A percentile compares a stretch with the other conserved stretches of the same genome.
These are phyloP conservation scores for Botrytis paeoniae DNA, from an alignment of 2,329 filamentous ascomycete species.

Conservation along the genomic window DNA sequence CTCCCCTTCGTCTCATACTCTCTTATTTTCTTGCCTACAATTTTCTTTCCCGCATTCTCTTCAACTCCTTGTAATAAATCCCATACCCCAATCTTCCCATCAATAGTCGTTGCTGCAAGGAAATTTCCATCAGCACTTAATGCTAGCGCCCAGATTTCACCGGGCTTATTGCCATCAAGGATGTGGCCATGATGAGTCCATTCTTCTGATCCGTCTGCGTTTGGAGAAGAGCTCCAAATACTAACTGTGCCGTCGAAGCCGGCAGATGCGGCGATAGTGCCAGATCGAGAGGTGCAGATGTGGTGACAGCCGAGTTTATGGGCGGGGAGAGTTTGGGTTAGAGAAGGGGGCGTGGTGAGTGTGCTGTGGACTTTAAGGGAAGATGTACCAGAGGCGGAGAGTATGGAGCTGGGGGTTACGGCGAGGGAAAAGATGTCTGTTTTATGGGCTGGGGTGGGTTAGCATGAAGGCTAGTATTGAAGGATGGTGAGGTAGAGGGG, in stretches of 20 bases:
- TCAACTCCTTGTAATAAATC: slow-evolving; percentile 45
- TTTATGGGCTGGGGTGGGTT: slow-evolving; percentile 62
- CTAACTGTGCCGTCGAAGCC: slow-evolving; percentile 89
- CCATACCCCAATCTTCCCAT: slow-evolving; percentile 89
- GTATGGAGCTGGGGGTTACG: slow-evolving; percentile 66
- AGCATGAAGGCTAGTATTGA: slow-evolving; percentile 17
- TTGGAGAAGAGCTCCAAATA: slow-evolving; percentile 67
- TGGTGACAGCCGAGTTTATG: slow-evolving; percentile 93
- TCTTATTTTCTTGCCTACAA: slow-evolving; percentile 57
- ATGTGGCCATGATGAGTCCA: slow-evolving; percentile 52
- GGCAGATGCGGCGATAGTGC: slow-evolving; percentile 71
- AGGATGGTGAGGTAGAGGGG: not conserved
- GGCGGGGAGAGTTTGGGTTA: slow-evolving; percentile 73
- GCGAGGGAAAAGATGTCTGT: slow-evolving; percentile 84
- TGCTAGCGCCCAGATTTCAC: slow-evolving; percentile 83
- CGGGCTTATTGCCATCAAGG: slow-evolving; percentile 54
- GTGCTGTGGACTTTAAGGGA: slow-evolving; percentile 79
- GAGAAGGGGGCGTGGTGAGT: slow-evolving; percentile 65
- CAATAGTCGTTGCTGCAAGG: slow-evolving; percentile 81
- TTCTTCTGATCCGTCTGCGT: slow-evolving; percentile 36
- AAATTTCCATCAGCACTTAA: slow-evolving; percentile 81
- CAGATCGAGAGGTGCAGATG: slow-evolving; percentile 67
- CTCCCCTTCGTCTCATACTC: slow-evolving; percentile 91
- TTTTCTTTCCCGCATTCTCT: slow-evolving; percentile 54
- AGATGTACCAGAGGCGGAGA: slow-evolving; percentile 84